These are phyloP conservation scores for Aaosphaeria arxii DNA, from an alignment of 2,329 filamentous ascomycete genomes.

Conservation along the genomic window DNA sequence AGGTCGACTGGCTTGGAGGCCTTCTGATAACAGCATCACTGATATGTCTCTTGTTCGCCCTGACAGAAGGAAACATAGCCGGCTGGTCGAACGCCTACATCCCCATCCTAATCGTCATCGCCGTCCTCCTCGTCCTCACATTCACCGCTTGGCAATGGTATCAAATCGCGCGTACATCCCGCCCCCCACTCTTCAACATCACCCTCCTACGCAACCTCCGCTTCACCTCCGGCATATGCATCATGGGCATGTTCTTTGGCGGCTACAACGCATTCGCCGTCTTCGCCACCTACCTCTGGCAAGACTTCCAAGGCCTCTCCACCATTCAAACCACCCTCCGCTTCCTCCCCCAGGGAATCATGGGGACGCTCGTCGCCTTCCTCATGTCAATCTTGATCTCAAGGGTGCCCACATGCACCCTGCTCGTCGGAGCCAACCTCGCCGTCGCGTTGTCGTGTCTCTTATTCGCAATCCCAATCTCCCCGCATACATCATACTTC, in stretches of 20 bases:
- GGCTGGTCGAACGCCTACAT: conserved; percentile 63
- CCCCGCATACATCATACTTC: conserved; percentile 59
- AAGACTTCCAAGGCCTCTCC: conserved; percentile 59
- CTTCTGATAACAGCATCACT: conserved; percentile 58
- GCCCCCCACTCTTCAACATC: neutral
- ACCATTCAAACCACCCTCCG: conserved; percentile 63
- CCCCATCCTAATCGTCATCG: conserved; percentile 54
- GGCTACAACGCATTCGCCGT: conserved; percentile 64
- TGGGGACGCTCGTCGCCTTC: conserved; percentile 54
- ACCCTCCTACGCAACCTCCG: conserved; percentile 21
- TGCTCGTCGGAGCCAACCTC: conserved; percentile 33
- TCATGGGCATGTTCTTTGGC: conserved; percentile 63
- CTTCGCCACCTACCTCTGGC: conserved; percentile 65
- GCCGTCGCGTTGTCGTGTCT: conserved; percentile 55
- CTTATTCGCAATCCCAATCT: conserved; percentile 62
- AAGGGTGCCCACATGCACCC: conserved; percentile 30
- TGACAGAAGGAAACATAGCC: conserved; percentile 65
- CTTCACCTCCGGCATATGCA: conserved; percentile 60
- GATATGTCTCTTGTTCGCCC: conserved; percentile 59
- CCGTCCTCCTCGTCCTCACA: conserved; percentile 48
- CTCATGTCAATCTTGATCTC: conserved; percentile 54
- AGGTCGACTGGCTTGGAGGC: conserved; percentile 64
- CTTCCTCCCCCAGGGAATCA: conserved; percentile 63
- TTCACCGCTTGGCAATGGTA: neutral
- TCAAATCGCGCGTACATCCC: neutral